These are phyloP conservation scores for Poronia punctata DNA, from an alignment of 495 filamentous ascomycete species.

Conservation along the genomic window DNA sequence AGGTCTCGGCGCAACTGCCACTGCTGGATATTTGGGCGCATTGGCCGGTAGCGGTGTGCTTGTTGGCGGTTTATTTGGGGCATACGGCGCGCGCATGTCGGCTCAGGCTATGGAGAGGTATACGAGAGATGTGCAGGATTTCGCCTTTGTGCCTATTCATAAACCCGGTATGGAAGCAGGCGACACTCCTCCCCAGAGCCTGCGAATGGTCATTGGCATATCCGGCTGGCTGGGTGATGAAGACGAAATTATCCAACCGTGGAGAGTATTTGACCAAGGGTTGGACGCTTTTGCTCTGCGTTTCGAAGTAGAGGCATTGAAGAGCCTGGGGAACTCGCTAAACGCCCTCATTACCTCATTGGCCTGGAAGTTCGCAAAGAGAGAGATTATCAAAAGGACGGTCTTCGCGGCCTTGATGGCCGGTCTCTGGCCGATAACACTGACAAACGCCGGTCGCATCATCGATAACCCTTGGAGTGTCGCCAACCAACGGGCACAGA, in stretches of 20 bases:
- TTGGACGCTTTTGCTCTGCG: conserved; percentile 79
- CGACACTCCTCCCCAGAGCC: conserved; percentile 43
- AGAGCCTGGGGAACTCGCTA: conserved; percentile 74
- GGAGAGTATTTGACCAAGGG: conserved; percentile 64
- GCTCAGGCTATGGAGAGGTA: conserved; percentile 71
- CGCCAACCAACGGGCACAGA: conserved; percentile 76
- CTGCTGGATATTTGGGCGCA: conserved; percentile 73
- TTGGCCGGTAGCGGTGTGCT: conserved; percentile 71
- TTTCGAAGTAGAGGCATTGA: conserved; percentile 73
- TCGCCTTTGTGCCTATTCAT: conserved; percentile 72
- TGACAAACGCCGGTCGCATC: conserved; percentile 72
- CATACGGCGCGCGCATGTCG: conserved; percentile 79
- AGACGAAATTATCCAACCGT: conserved; percentile 66
- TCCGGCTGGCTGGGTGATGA: conserved; percentile 76
- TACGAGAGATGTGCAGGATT: conserved; percentile 81
- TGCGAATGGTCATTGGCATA: conserved; percentile 77
- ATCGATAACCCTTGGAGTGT: conserved; percentile 91
- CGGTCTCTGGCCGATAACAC: conserved; percentile 69
- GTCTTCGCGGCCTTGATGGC: conserved; percentile 67
- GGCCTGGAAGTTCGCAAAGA: conserved; percentile 75
- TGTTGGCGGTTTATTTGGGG: conserved; percentile 83
- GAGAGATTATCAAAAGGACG: conserved; percentile 60
- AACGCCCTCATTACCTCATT: conserved; percentile 67
- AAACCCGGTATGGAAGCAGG: conserved; percentile 28
- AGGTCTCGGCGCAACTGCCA: conserved; percentile 65